phyloP scores from a whole-genome alignment of 768 basidiomycete genomes.

The Lactifluus subvellereus region DNA sequence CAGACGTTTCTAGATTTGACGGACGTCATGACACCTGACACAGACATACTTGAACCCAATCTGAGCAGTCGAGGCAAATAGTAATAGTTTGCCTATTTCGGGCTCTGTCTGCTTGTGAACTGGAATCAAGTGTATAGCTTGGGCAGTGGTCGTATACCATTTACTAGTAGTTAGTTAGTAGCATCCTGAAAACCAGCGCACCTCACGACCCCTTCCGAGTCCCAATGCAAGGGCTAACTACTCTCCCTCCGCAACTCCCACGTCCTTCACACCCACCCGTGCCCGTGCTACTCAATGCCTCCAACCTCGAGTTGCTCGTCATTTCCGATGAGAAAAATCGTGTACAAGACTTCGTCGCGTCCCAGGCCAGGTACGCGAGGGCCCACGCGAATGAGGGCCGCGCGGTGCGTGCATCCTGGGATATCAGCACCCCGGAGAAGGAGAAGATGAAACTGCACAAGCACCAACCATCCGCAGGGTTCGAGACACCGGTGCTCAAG shows the following conservation, averaged over 20 bases:
- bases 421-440: constrained; percentile 1
- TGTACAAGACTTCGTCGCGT: constrained; percentile 44
- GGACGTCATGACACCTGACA: too few species aligned
- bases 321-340: constrained; percentile 38
- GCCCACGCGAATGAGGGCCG: constrained; percentile 40
- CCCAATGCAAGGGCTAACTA: neutral
- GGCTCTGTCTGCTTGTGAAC: too few species aligned
- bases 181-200: neutral
- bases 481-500: constrained; percentile 26
- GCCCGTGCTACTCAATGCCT: neutral
- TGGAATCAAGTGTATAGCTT: too few species aligned
- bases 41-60: constrained; percentile 31
- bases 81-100: too few species aligned
- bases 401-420: constrained; percentile 26
- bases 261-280: neutral
- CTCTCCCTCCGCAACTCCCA: neutral
- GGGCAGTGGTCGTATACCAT: too few species aligned
- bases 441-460: constrained; percentile 8
- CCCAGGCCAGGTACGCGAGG: constrained; percentile 42
- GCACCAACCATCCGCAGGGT: constrained; percentile 1
- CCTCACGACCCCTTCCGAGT: constrained; percentile 32
- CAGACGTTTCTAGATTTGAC: too few species aligned
- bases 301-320: constrained; percentile 15
- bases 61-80: neutral
- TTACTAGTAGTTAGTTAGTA: too few species aligned